phyloP scores from a whole-genome alignment of 805 yeast species.

The Kodamaea laetipori region DNA sequence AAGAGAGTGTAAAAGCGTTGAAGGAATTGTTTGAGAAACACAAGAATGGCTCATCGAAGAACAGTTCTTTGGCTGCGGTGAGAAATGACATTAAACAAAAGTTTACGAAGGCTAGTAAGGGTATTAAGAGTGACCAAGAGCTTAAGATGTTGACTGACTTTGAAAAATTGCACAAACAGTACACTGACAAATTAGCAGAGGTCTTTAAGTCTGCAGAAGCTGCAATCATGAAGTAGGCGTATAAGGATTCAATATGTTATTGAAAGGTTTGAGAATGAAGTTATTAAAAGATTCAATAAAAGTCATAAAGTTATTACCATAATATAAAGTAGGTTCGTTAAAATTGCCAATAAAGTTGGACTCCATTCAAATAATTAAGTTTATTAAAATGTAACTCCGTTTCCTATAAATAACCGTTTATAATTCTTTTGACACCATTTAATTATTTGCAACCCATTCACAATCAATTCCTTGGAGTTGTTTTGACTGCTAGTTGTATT shows the following conservation, averaged over 20 bases:
- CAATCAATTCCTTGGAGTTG: constrained; percentile 56
- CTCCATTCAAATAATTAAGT: no score
- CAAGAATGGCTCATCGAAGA: constrained; percentile 48
- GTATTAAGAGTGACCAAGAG: constrained; percentile 49
- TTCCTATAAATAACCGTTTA: constrained; percentile 67
- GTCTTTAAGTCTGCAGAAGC: constrained; percentile 27
- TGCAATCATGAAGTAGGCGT: constrained; percentile 40
- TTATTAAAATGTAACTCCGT: constrained; percentile 59
- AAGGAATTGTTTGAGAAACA: constrained; percentile 68
- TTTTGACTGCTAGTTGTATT: constrained; percentile 41
- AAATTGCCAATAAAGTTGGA: no score
- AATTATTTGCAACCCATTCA: constrained; percentile 63
- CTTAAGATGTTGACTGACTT: constrained; percentile 58
- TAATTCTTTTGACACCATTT: constrained; percentile 77
- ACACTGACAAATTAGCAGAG: constrained; percentile 55
- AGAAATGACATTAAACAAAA: constrained; percentile 57
- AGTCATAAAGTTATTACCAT: no score
- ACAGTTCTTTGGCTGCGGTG: constrained; percentile 48
- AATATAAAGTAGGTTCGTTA: no score
- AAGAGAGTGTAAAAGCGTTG: constrained; percentile 56
- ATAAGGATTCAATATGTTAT: no score
- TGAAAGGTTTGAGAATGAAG: no score
- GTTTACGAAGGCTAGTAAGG: constrained; percentile 54
- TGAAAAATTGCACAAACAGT: constrained; percentile 71
- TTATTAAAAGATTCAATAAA: neutral